Percentiles rank a stretch among this genome's conserved stretches.
Conservation (phyloP, 2,329 filamentous ascomycete species). For the Monilinia fructicola region DNA sequence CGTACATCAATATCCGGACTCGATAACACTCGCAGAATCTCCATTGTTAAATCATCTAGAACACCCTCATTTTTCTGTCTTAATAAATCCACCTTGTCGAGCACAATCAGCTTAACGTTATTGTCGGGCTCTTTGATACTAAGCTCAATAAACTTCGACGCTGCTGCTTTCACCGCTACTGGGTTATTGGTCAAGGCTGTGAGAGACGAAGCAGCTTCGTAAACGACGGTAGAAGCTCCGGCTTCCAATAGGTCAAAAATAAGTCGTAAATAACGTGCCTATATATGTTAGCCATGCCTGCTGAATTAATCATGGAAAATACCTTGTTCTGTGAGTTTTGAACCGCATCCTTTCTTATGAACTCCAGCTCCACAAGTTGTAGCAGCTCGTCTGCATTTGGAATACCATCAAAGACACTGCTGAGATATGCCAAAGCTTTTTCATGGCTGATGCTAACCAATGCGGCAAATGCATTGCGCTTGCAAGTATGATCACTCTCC, state of each 20-base stretch:
- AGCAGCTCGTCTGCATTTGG: constrained; percentile 92
- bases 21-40: constrained; percentile 89
- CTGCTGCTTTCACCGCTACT: constrained; percentile 94
- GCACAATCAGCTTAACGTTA: constrained; percentile 97
- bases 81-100: constrained; percentile 88
- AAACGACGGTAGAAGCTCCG: constrained; percentile 89
- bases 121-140: constrained; percentile 98
- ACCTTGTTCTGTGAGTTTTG: constrained; percentile 94
- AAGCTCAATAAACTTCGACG: constrained; percentile 92
- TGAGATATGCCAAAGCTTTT: constrained; percentile 84
- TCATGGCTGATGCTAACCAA: constrained; percentile 90
- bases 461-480: constrained; percentile 94
- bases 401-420: constrained; percentile 86
- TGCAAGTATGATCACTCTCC: constrained; percentile 93
- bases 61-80: constrained; percentile 87
- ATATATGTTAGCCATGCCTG: constrained; percentile 37
- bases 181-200: constrained; percentile 94
- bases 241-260: constrained; percentile 97
- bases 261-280: constrained; percentile 86
- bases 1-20: constrained; percentile 96
- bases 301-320: constrained; percentile 32
- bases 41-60: constrained; percentile 93
- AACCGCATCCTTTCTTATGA: constrained; percentile 96
- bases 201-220: constrained; percentile 93
- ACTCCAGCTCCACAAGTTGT: constrained; percentile 91